Evolutionary conservation across 331 rosid genomes (phyloP), one percentile per base, ranked within the genome.

Genomic region (Quercus lobata): DNA sequence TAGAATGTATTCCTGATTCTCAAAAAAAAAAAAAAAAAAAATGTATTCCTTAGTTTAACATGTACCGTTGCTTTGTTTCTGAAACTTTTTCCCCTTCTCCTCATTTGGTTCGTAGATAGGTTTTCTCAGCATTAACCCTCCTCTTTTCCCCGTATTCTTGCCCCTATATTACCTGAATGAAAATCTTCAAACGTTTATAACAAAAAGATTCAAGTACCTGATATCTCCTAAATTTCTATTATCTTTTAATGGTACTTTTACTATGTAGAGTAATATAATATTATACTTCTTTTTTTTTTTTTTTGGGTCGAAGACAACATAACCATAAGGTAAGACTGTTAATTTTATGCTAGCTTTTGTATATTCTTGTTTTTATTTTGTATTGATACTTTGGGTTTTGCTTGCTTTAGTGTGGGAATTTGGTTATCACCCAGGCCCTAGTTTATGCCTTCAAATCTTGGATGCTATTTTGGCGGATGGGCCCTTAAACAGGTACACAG

Each of bases 201-300:
- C 58, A 72, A 75, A 77, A 63, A 52, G 76, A 79, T 19, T 78
- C 75, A 18, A 35, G 76, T 54, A 79, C 78, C 53, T 41, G 63
- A 54, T 75, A 22, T 54, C 41, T 69, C 66, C 30, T 77, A 73
- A 69, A 71, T 68, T 69, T 70, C 68, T 32, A 30, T 3, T 73
- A 73, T 71, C 30, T 58, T 12, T 58, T 25, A 8, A 58, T 22
- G 17, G 25, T 60, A 8, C 14, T 11, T 25, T 60, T 3, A 25
- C 27, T 11, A 24, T 24, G 32, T 60, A 60, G 32, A 60, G 24
- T 60, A 60, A 9, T 25, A 22, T n/a, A 57, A 41, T 41, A 41
- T 8, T 41, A 8, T 41, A 41, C 46, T 41, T 2, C 3, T 37
- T 6, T 34, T 8, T 12, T 3, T 12, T 14, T 49, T 46, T 46